A percentile compares a stretch with the other conserved stretches of the same genome.
These are phyloP conservation scores for Niveomyces coronatus DNA, from an alignment of 2,329 filamentous ascomycete species.

Conservation along the genomic window DNA sequence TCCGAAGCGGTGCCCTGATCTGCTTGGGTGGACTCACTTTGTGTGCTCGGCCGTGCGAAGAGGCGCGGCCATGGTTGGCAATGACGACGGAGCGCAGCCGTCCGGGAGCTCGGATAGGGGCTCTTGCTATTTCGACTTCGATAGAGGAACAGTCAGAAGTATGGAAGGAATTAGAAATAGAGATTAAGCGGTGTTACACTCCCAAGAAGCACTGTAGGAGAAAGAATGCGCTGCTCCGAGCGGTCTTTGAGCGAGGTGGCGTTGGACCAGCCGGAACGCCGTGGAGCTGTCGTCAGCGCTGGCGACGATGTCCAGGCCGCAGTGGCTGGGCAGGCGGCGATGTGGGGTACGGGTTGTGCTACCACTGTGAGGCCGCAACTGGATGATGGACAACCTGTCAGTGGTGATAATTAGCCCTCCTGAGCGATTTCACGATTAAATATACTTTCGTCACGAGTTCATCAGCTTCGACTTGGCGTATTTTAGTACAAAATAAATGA, in stretches of 20 bases:
- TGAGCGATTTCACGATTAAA: no score
- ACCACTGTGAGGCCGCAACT: no score
- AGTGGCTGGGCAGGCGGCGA: conserved; percentile 10
- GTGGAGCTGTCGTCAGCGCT: conserved; percentile 13
- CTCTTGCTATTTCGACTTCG: neutral
- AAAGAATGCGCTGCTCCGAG: neutral
- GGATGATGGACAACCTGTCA: no score
- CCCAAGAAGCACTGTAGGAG: neutral
- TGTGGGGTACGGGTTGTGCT: conserved; percentile 4
- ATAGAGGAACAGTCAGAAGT: neutral
- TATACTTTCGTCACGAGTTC: no score
- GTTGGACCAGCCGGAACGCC: conserved; percentile 4
- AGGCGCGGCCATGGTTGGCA: conserved; percentile 7
- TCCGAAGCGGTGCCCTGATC: neutral
- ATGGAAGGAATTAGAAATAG: neutral
- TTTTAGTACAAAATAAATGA: no score
- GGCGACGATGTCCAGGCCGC: conserved; percentile 5
- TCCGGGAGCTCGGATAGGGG: conserved; percentile 8
- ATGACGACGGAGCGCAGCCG: conserved; percentile 4
- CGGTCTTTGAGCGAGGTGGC: conserved; percentile 1
- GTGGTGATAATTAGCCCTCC: no score
- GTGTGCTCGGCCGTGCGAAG: conserved; percentile 10
- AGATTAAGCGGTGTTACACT: neutral
- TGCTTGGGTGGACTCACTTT: conserved; percentile 2
- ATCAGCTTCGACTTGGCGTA: no score